Conservation (phyloP, 768 basidiomycete species). For the Royoungia palumana region DNA sequence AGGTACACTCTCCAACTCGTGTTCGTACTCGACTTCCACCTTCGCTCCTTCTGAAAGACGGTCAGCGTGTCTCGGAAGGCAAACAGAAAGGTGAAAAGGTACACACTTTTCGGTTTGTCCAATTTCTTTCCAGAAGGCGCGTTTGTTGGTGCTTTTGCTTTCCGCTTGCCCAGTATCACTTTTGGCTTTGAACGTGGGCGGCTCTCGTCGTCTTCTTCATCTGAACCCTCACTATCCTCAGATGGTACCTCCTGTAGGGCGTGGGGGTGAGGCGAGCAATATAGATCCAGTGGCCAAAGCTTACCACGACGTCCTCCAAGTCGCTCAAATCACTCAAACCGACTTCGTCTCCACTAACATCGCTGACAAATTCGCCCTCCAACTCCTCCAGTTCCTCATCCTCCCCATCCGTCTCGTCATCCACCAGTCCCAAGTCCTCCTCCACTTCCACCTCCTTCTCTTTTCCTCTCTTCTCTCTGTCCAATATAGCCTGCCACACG, state of each 20-base stretch:
- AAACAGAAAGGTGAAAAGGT: neutral
- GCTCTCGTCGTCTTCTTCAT: constrained; percentile 38
- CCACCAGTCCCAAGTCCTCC: constrained; percentile 40
- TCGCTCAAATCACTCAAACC: constrained; percentile 45
- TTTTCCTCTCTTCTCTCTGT: constrained; percentile 61
- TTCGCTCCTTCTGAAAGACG: constrained; percentile 58
- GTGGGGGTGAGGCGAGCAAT: constrained; percentile 17
- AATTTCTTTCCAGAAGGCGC: constrained; percentile 49
- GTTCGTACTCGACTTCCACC: constrained; percentile 96
- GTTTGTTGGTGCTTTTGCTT: constrained; percentile 42
- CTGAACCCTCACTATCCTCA: constrained; percentile 42
- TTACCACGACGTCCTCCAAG: constrained; percentile 64
- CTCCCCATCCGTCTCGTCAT: constrained; percentile 56
- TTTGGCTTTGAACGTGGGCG: constrained; percentile 38
- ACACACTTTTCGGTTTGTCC: constrained; percentile 63
- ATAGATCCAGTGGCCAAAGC: constrained; percentile 22
- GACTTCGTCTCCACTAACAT: constrained; percentile 50
- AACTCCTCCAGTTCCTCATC: constrained; percentile 50
- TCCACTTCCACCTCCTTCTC: constrained; percentile 44
- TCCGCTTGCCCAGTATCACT: constrained; percentile 65
- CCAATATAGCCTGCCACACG: constrained; percentile 91
- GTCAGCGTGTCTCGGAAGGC: constrained; percentile 10
- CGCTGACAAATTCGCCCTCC: constrained; percentile 56
- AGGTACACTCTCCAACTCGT: constrained; percentile 74
- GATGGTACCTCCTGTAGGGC: constrained; percentile 29